Base-by-base conservation (phyloP, 2,329 filamentous ascomycete species). In the Apiospora saccharicola region DNA sequence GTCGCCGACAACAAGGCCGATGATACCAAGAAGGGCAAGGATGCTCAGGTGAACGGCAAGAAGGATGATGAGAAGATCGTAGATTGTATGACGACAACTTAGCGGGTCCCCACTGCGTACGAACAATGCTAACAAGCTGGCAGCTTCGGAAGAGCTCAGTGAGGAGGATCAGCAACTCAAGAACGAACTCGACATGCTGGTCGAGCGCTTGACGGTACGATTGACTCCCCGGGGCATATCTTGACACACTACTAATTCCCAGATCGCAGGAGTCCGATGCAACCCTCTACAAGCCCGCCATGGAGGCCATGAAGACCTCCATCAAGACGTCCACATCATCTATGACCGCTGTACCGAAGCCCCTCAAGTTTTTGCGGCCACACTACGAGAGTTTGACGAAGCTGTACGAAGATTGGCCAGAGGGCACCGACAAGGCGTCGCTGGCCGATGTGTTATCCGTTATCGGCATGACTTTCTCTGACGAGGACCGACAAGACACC, bases 301-400 rank as follows among this genome's bases (percentile, higher is more conserved):
- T 99, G 77, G 95, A 98, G 84, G 93, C 95, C 77, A 98, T 99
- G 91, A 98, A 98, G 87, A 94, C 92, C 80, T 97, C 94, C 81
- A 99, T 99, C 88, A 98, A 98, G 88, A 99, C 96, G 71, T 98
- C 96, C 73, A 99, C 96, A 76, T 98, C 95, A 73, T 99, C 97
- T 67, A 99, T 99, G 96, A 99, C 96, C 68, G 96, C 96, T 73
- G 96, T 99, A 74, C 96, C 97, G 34, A 99, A 99, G 85, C 96
- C 96, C 46, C 89, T 99, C 79, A 99, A 99, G 85, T 99, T 99
- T 83, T 90, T 99, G 75, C 91, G 96, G 86, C 96, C 96, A 77
- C 96, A 99, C 84, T 99, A 98, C 86, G 93, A 97, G 84, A 91
- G 93, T 72, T 88, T 99, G 80, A 93, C 93, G 75, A 93, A 93